These are phyloP conservation scores for Herpotrichia juniperi DNA, from an alignment of 2,329 filamentous ascomycete genomes.

Conservation along the genomic window DNA sequence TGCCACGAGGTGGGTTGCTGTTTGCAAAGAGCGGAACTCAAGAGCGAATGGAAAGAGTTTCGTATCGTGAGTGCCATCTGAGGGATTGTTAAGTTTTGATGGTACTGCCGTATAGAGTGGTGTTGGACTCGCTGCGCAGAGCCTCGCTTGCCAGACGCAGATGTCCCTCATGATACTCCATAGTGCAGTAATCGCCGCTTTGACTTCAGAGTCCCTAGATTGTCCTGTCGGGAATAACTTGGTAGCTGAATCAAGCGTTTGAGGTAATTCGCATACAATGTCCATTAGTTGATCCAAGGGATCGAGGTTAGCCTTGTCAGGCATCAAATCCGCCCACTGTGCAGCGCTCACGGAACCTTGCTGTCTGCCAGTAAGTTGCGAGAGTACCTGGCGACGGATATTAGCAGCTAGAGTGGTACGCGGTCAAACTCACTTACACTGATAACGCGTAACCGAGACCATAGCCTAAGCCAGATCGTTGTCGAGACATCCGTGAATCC, in stretches of 20 bases:
- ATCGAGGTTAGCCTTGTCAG: background rate
- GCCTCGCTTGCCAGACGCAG: background rate
- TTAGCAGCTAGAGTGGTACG: background rate
- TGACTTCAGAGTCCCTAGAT: background rate
- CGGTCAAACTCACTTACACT: background rate
- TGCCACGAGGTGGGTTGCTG: conserved; percentile 3
- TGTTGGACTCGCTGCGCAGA: background rate
- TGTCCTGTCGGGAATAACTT: background rate
- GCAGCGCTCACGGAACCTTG: background rate
- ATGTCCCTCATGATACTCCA: conserved; percentile 1
- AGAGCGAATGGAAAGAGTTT: conserved; percentile 10
- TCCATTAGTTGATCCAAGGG: background rate
- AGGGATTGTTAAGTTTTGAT: conserved; percentile 4
- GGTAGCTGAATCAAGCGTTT: background rate
- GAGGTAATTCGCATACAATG: conserved; percentile 1
- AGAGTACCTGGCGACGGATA: conserved; percentile 1
- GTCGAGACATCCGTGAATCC: background rate
- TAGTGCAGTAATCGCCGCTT: background rate
- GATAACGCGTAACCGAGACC: conserved; percentile 4
- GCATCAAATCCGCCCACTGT: conserved; percentile 1
- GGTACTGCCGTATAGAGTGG: conserved; percentile 1
- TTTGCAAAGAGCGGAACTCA: conserved; percentile 8
- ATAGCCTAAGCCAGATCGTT: conserved; percentile 2
- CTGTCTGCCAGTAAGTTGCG: conserved; percentile 1
- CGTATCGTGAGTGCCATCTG: conserved; percentile 4